phyloP scores from a whole-genome alignment of 2,329 filamentous ascomycete genomes.

The Thermoascus crustaceus region DNA sequence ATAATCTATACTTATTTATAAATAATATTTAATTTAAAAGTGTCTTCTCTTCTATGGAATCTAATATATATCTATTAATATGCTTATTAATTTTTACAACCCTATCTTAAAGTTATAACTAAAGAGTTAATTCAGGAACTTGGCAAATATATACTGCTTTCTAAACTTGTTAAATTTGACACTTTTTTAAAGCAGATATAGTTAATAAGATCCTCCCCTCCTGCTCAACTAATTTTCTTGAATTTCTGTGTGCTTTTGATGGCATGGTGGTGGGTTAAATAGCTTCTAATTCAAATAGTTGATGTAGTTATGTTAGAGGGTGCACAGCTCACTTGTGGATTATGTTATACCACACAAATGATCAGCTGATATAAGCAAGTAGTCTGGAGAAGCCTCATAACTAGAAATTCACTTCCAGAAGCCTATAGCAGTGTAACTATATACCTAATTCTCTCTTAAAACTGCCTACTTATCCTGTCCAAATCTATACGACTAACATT shows the following conservation, averaged over 20 bases:
- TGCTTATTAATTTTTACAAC: neutral
- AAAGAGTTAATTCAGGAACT: neutral
- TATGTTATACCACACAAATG: too few relatives aligned
- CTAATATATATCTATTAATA: slow-evolving; percentile 1
- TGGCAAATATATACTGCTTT: neutral
- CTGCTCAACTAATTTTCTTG: too few relatives aligned
- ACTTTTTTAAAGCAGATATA: slow-evolving; percentile 2
- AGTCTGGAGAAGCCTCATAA: too few relatives aligned
- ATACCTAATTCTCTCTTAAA: too few relatives aligned
- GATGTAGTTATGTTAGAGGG: too few relatives aligned
- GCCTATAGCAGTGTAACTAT: too few relatives aligned
- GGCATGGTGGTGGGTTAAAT: neutral
- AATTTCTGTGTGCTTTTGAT: neutral
- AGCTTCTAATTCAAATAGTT: too few relatives aligned
- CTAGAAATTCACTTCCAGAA: too few relatives aligned
- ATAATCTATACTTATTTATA: slow-evolving; percentile 1
- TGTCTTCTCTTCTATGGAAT: neutral
- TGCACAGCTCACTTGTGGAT: too few relatives aligned
- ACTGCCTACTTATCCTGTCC: too few relatives aligned
- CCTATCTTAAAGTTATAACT: neutral
- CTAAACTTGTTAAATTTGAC: neutral
- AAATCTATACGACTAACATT: too few relatives aligned
- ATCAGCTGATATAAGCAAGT: too few relatives aligned
- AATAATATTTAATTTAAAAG: slow-evolving; percentile 2
- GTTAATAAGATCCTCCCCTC: neutral